Evolutionary conservation across 257 asterid species (phyloP).

Genomic region (Nicotiana tomentosiformis): DNA sequence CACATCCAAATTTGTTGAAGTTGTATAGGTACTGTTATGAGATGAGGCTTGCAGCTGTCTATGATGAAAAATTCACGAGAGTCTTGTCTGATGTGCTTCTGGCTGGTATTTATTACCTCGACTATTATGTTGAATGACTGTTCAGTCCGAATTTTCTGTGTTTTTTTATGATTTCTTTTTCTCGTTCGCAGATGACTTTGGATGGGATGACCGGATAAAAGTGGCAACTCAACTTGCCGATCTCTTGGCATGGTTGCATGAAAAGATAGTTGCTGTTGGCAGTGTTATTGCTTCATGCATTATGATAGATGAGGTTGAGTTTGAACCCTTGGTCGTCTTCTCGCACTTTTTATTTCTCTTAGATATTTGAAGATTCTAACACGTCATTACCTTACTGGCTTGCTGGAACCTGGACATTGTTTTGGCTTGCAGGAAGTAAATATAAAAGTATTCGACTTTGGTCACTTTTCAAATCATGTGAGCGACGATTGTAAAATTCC

Average conservation of each 20-base stretch:
- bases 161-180: not conserved
- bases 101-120: not conserved
- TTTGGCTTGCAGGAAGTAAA: not conserved
- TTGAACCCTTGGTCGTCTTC: not conserved
- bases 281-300: not conserved
- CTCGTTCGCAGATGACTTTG: not conserved
- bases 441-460: not conserved
- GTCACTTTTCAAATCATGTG: not conserved
- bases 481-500: not conserved
- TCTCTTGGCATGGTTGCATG: not conserved
- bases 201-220: not conserved
- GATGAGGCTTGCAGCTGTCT: not conserved
- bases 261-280: not conserved
- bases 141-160: not conserved
- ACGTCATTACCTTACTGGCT: not conserved
- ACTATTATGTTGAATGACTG: not conserved
- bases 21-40: not conserved
- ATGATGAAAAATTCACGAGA: not conserved
- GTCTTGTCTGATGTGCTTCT: not conserved
- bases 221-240: constrained; percentile 4
- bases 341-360: not conserved
- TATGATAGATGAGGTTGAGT: not conserved
- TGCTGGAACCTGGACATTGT: not conserved
- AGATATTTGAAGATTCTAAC: not conserved
- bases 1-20: not conserved